phyloP scores from a whole-genome alignment of 768 basidiomycete species.

The Kwoniella mangroviensis region DNA sequence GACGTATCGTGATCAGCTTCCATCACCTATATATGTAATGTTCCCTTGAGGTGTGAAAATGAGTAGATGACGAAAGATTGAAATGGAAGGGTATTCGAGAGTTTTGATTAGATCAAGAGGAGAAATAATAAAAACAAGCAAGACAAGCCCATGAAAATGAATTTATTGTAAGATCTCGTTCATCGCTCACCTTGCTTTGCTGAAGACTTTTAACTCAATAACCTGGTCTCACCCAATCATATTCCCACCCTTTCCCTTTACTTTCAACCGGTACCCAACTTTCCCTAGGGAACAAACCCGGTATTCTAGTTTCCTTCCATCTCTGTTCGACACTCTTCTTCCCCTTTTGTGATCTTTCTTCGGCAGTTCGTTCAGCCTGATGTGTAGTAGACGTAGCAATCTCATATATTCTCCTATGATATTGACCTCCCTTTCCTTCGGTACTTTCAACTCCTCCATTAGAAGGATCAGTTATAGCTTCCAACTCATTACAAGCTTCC shows the following conservation, averaged over 20 bases:
- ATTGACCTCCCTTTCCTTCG: constrained; percentile 15
- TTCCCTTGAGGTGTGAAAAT: too few species aligned
- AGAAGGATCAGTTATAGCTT: constrained; percentile 72
- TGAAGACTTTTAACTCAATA: too few species aligned
- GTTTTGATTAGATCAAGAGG: too few species aligned
- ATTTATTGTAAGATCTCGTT: too few species aligned
- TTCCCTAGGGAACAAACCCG: constrained; percentile 80
- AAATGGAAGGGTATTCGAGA: too few species aligned
- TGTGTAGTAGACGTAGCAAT: constrained; percentile 54
- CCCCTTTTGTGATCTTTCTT: constrained; percentile 63
- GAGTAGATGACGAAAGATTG: too few species aligned
- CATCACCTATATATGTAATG: too few species aligned
- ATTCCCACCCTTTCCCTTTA: constrained; percentile 78
- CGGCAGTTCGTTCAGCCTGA: constrained; percentile 61
- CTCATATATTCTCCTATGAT: constrained; percentile 55
- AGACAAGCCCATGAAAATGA: too few species aligned
- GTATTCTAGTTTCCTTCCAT: constrained; percentile 68
- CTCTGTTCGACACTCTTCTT: constrained; percentile 71
- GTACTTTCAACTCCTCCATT: constrained; percentile 62
- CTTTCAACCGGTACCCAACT: constrained; percentile 83
- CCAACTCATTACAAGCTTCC: constrained; percentile 81
- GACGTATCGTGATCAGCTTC: too few species aligned
- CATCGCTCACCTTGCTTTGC: too few species aligned
- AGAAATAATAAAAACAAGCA: too few species aligned
- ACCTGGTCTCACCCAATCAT: constrained; percentile 69